Conservation (phyloP, 1,284 basidiomycete genomes). For the Sanghuangporus baumii region DNA sequence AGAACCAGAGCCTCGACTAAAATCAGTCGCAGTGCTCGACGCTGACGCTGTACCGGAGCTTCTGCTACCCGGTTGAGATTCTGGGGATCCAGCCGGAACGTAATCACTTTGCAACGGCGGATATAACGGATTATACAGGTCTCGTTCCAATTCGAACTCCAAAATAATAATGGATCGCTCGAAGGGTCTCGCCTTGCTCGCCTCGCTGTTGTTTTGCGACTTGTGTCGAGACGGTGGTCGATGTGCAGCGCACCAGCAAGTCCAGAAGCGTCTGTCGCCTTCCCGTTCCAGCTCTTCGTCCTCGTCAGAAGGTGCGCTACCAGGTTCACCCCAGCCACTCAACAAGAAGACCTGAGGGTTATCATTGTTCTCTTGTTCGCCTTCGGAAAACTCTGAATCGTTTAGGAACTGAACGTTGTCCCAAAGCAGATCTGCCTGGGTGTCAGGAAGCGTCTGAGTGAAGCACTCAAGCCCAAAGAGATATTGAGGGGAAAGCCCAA, state of each 20-base stretch:
- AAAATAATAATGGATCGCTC: constrained; percentile 50
- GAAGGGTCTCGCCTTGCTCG: constrained; percentile 2
- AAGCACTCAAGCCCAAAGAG: constrained; percentile 79
- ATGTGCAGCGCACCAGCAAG: constrained; percentile 83
- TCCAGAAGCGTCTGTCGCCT: constrained; percentile 55
- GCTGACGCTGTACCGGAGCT: constrained; percentile 16
- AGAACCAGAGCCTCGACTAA: constrained; percentile 9
- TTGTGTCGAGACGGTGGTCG: constrained; percentile 35
- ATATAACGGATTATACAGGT: constrained; percentile 70
- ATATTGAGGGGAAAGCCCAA: constrained; percentile 74
- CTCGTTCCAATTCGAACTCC: constrained; percentile 81
- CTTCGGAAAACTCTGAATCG: constrained; percentile 37
- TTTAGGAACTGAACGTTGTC: constrained; percentile 73
- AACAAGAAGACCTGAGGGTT: constrained; percentile 70
- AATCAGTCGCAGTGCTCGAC: constrained; percentile 12
- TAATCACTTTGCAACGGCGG: constrained; percentile 29
- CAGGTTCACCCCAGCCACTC: constrained; percentile 66
- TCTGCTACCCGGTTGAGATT: constrained; percentile 17
- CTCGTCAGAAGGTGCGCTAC: constrained; percentile 34
- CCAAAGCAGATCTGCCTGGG: constrained; percentile 69
- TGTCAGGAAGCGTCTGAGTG: constrained; percentile 63
- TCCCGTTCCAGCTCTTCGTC: constrained; percentile 30
- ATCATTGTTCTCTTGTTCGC: constrained; percentile 45
- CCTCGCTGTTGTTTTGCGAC: constrained; percentile 14
- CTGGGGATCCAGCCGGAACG: constrained; percentile 22